phyloP scores from a whole-genome alignment of 2,329 filamentous ascomycete species.

The Beauveria bassiana region DNA sequence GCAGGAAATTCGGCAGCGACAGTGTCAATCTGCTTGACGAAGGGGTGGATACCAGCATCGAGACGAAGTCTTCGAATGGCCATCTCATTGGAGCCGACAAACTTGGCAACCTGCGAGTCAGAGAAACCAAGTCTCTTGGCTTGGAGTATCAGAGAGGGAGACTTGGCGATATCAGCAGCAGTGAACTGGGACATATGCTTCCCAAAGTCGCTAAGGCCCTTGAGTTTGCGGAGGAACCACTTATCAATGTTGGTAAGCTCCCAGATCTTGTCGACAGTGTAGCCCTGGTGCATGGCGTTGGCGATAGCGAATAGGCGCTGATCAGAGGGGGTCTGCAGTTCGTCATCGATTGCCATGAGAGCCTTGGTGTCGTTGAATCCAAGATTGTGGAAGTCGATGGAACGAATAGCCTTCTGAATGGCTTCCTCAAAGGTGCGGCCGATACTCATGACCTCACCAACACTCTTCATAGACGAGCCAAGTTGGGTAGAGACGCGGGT shows the following conservation, averaged over 20 bases:
- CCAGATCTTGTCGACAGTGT: constrained; percentile 95
- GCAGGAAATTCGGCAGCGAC: constrained; percentile 95
- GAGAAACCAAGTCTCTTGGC: constrained; percentile 94
- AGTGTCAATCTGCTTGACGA: constrained; percentile 97
- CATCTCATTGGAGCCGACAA: constrained; percentile 90
- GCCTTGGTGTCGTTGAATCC: constrained; percentile 89
- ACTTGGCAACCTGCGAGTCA: constrained; percentile 86
- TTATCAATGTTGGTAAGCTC: constrained; percentile 98
- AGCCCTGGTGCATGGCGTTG: constrained; percentile 92
- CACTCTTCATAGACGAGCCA: constrained; percentile 98
- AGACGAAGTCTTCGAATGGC: constrained; percentile 76
- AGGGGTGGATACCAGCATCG: constrained; percentile 79
- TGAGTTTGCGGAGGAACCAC: constrained; percentile 92
- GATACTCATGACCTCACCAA: constrained; percentile 98
- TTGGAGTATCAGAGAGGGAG: constrained; percentile 60
- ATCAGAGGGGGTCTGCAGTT: constrained; percentile 94
- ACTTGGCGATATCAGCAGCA: constrained; percentile 55
- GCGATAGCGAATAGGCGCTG: constrained; percentile 96
- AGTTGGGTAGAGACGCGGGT: constrained; percentile 92
- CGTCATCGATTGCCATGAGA: constrained; percentile 91
- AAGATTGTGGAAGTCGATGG: constrained; percentile 90
- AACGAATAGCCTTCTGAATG: constrained; percentile 94
- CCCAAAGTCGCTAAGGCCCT: constrained; percentile 82
- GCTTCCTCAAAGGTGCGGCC: constrained; percentile 95
- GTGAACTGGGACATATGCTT: constrained; percentile 65